Evolutionary conservation across 768 basidiomycete species (phyloP).

Genomic region (Thelephora aurantiotincta): DNA sequence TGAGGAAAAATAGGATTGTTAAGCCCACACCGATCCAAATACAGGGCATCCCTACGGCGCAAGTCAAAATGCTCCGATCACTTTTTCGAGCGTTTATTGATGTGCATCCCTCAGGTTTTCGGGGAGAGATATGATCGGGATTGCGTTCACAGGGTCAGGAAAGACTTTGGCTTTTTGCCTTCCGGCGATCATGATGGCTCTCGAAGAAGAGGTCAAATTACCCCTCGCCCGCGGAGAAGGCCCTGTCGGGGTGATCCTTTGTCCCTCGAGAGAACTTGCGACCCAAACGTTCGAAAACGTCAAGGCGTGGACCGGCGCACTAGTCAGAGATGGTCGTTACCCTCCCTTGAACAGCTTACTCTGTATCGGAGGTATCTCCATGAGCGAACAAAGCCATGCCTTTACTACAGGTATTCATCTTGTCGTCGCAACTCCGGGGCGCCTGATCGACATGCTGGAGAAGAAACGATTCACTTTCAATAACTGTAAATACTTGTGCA

Average conservation of each 20-base stretch:
- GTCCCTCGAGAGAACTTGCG: conserved; percentile 93
- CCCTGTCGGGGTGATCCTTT: conserved; percentile 90
- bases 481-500: conserved; percentile 90
- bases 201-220: conserved; percentile 86
- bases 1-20: conserved; percentile 75
- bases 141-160: conserved; percentile 97
- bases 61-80: conserved; percentile 17
- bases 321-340: conserved; percentile 70
- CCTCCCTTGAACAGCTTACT: conserved; percentile 79
- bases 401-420: conserved; percentile 87
- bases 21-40: conserved; percentile 92
- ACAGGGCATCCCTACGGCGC: conserved; percentile 95
- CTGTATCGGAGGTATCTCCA: conserved; percentile 96
- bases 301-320: conserved; percentile 67
- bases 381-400: conserved; percentile 93
- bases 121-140: conserved; percentile 96
- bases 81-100: conserved; percentile 5
- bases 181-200: conserved; percentile 91
- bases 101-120: conserved; percentile 47
- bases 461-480: conserved; percentile 88
- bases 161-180: conserved; percentile 98
- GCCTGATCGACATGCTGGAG: conserved; percentile 96
- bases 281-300: conserved; percentile 96
- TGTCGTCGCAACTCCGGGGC: conserved; percentile 92
- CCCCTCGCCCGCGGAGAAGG: conserved; percentile 91